Evolutionary conservation across 2,329 filamentous ascomycete genomes (phyloP).

Genomic region (Colletotrichum tanaceti): DNA sequence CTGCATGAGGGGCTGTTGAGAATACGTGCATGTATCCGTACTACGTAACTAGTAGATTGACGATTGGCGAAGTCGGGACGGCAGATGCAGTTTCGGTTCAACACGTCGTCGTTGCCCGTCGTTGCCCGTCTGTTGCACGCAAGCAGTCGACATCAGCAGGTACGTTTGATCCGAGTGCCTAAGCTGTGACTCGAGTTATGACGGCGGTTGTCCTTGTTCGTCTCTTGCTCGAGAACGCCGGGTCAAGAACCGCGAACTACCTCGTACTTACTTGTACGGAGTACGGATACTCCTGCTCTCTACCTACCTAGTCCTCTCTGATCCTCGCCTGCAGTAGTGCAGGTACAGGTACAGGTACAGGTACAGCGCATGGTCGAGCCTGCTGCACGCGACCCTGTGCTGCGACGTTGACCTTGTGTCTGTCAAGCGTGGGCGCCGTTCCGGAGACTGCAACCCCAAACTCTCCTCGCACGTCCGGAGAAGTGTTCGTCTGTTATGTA

Average conservation of each 20-base stretch:
- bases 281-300: no score
- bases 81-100: not conserved
- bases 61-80: not conserved
- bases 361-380: not conserved
- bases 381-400: constrained; percentile 2
- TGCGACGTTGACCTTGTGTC: not conserved
- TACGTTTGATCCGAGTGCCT: no score
- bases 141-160: no score
- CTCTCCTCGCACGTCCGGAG: constrained; percentile 25
- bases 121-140: not conserved
- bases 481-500: constrained; percentile 32
- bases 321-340: constrained; percentile 3
- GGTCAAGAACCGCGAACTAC: no score
- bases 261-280: no score
- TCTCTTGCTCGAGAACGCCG: no score
- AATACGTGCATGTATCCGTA: no score
- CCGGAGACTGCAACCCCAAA: constrained; percentile 21
- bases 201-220: no score
- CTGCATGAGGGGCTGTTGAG: constrained; percentile 15
- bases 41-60: constrained; percentile 1
- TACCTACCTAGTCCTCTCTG: no score
- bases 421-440: not conserved
- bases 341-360: not conserved
- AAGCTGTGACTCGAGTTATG: no score
- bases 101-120: no score